Evolutionary conservation across 2,329 filamentous ascomycete genomes (phyloP).

Genomic region (Massarina eburnea): DNA sequence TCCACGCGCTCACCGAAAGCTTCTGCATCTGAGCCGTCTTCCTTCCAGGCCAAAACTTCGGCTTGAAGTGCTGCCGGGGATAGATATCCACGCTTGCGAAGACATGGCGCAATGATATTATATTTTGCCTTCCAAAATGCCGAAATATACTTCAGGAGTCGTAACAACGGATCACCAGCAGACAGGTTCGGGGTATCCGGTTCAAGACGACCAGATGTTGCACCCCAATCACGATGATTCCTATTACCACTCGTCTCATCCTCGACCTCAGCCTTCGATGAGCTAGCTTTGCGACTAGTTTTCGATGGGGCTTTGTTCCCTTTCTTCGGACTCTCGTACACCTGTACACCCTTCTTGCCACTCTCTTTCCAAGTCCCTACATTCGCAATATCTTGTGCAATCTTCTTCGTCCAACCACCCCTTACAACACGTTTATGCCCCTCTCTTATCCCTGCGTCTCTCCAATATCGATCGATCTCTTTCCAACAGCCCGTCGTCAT

Average conservation of each 20-base stretch:
- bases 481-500: slow-evolving; percentile 37
- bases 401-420: slow-evolving; percentile 58
- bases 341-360: slow-evolving; percentile 43
- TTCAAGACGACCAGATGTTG: slow-evolving; percentile 68
- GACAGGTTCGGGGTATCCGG: slow-evolving; percentile 74
- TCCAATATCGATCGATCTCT: slow-evolving; percentile 46
- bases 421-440: slow-evolving; percentile 75
- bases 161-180: slow-evolving; percentile 76
- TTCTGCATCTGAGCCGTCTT: slow-evolving; percentile 62
- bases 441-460: slow-evolving; percentile 83
- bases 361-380: slow-evolving; percentile 43
- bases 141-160: slow-evolving; percentile 73
- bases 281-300: slow-evolving; percentile 8
- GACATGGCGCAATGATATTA: slow-evolving; percentile 70
- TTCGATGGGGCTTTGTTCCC: slow-evolving; percentile 13
- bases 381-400: slow-evolving; percentile 61
- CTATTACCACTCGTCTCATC: slow-evolving; percentile 45
- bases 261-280: slow-evolving; percentile 27
- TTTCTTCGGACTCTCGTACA: slow-evolving; percentile 29
- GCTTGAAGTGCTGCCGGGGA: slow-evolving; percentile 72
- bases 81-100: slow-evolving; percentile 91
- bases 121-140: slow-evolving; percentile 90
- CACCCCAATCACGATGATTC: slow-evolving; percentile 69
- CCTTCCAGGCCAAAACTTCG: slow-evolving; percentile 70
- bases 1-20: slow-evolving; percentile 75